These are phyloP conservation scores for Sanguinoderma infundibulare DNA, from an alignment of 1,284 basidiomycete species.

Conservation along the genomic window DNA sequence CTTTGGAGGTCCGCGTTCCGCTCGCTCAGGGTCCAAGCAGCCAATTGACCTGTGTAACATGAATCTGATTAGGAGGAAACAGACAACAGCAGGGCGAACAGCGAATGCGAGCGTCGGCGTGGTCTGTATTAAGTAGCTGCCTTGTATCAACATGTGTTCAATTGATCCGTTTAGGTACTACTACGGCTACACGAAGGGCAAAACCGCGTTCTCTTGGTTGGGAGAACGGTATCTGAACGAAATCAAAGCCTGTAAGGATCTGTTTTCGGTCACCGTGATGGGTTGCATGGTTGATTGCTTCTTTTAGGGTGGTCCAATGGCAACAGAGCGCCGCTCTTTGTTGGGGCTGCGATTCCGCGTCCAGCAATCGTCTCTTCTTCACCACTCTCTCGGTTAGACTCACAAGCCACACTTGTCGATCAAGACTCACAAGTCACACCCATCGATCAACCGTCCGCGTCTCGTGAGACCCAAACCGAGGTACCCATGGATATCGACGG, in stretches of 20 bases:
- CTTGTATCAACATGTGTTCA: neutral
- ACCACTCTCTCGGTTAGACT: conserved; percentile 8
- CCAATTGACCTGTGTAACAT: conserved; percentile 15
- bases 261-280: neutral
- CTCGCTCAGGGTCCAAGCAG: neutral
- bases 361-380: neutral
- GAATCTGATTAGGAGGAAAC: conserved; percentile 14
- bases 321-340: conserved; percentile 21
- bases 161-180: conserved; percentile 19
- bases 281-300: neutral
- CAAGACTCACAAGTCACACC: conserved; percentile 15
- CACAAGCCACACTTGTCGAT: conserved; percentile 16
- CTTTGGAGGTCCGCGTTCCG: conserved; percentile 27
- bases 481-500: conserved; percentile 4
- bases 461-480: too few species aligned
- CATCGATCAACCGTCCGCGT: neutral
- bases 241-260: conserved; percentile 27
- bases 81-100: conserved; percentile 8
- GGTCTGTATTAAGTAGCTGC: conserved; percentile 14
- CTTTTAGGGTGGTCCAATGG: conserved; percentile 20
- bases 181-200: conserved; percentile 25
- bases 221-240: conserved; percentile 28
- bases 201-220: conserved; percentile 27
- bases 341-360: conserved; percentile 14
- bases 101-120: conserved; percentile 27